Evolutionary conservation across 2,329 filamentous ascomycete genomes (phyloP).

Genomic region (Penicillium vulpinum): DNA sequence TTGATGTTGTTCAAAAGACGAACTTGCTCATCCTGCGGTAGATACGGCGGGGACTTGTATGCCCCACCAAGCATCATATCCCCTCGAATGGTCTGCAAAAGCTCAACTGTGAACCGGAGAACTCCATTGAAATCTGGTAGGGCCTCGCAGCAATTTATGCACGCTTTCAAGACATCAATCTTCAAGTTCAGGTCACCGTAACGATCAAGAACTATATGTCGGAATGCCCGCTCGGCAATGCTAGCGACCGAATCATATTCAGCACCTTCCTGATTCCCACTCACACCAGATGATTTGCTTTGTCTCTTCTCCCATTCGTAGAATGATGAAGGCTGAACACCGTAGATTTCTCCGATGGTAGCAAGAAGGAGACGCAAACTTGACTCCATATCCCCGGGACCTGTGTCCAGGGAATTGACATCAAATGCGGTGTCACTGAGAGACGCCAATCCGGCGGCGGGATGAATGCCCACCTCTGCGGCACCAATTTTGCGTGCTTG

Average conservation of each 20-base stretch:
- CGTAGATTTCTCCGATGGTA: constrained; percentile 42
- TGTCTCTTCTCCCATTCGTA: constrained; percentile 35
- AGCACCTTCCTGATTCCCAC: constrained; percentile 15
- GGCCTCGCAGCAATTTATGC: constrained; percentile 90
- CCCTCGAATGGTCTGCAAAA: constrained; percentile 74
- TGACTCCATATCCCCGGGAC: constrained; percentile 44
- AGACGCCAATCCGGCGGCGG: constrained; percentile 79
- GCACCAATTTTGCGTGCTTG: constrained; percentile 90
- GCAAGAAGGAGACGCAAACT: constrained; percentile 42
- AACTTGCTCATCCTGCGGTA: constrained; percentile 80
- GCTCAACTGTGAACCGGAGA: constrained; percentile 79
- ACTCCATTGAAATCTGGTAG: constrained; percentile 89
- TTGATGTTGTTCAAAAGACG: constrained; percentile 82
- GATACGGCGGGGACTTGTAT: constrained; percentile 67
- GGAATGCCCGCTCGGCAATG: constrained; percentile 48
- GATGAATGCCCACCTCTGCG: constrained; percentile 94
- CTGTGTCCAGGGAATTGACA: constrained; percentile 45
- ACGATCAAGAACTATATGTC: constrained; percentile 46
- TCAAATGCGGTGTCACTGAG: constrained; percentile 57
- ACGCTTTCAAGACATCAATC: constrained; percentile 81
- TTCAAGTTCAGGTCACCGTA: constrained; percentile 82
- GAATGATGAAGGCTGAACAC: constrained; percentile 40
- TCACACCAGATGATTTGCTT: constrained; percentile 22
- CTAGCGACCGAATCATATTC: constrained; percentile 40
- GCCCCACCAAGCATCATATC: constrained; percentile 71